Base-by-base conservation (phyloP, 257 asterid genomes). In the Solanum piurae region DNA sequence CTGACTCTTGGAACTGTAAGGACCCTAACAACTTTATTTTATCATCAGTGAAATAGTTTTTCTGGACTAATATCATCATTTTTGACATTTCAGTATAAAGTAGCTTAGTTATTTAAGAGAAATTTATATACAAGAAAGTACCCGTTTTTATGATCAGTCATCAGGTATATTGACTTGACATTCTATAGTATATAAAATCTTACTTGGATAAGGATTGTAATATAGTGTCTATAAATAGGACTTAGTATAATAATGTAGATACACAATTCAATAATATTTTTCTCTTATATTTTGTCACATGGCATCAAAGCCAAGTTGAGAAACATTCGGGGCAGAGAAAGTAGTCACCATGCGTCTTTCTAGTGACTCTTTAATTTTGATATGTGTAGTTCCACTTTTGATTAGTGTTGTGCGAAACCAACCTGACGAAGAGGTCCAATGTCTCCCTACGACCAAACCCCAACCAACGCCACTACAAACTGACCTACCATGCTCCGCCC, bases 1-100 rank as follows among this genome's bases (percentile, higher is more conserved):
- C 91, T 97, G 89, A 96, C 99, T 90, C 99, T 97, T 88, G 99
- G 99, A 94, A 95, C 98, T 91, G 99, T 97, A 94, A 97, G 99
- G 91, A 91, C 90, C 90, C 88, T 82, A 77, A 84, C 88, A 74
- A 88, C 92, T 79, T 89, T 88, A 86, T 88, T 86, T 58, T 90
- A 88, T 89, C 88, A 87, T 90, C 86, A 85, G 79, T 87, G 89
- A 89, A 66, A 76, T 90, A 46, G 44, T 82, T 82, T 46, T 82
- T 36, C 71, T 82, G 25, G 37, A 49, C 69, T 49, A 31, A 21
- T 20, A 31, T 49, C 86, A 29, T 23, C 86, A 18, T 31, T 76
- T 82, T 82, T 49, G 86, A 82, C 44, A 46, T 49, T 82, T 49
- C 29, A 46, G 85, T 80, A 80, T 80, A 46, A 79, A 9, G 62